phyloP scores from a whole-genome alignment of 2,329 filamentous ascomycete species.

The Talaromyces amestolkiae region DNA sequence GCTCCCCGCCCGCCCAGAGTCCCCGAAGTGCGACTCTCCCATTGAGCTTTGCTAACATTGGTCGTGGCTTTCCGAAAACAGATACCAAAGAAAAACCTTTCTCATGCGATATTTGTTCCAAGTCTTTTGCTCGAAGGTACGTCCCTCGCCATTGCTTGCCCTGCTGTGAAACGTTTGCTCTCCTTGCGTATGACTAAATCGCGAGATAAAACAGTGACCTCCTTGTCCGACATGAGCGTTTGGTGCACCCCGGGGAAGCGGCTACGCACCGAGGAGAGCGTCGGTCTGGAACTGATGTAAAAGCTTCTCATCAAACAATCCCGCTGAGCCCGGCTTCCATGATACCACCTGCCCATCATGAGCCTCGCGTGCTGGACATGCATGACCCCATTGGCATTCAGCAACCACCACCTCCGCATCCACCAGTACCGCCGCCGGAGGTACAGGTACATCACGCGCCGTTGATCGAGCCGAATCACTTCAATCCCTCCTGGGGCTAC shows the following conservation, averaged over 20 bases:
- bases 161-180: conserved; percentile 7
- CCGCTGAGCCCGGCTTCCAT: conserved; percentile 37
- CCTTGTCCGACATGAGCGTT: conserved; percentile 50
- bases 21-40: neutral
- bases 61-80: conserved; percentile 23
- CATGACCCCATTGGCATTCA: conserved; percentile 33
- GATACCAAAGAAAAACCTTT: conserved; percentile 53
- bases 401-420: conserved; percentile 14
- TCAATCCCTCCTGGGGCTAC: conserved; percentile 52
- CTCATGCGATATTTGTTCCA: conserved; percentile 50
- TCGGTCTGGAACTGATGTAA: conserved; percentile 28
- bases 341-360: conserved; percentile 37
- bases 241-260: conserved; percentile 48
- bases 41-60: conserved; percentile 4
- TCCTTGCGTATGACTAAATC: conserved; percentile 22
- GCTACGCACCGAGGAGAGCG: conserved; percentile 38
- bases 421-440: conserved; percentile 33
- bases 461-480: conserved; percentile 45
- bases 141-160: neutral
- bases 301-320: conserved; percentile 27
- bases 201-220: conserved; percentile 40
- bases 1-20: conserved; percentile 24
- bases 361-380: conserved; percentile 47
- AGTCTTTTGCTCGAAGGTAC: conserved; percentile 49
- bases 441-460: conserved; percentile 39